Percentiles rank a stretch among this genome's conserved stretches.
These are phyloP conservation scores for Penicillium brevicompactum DNA, from an alignment of 2,329 filamentous ascomycete genomes.

Conservation along the genomic window DNA sequence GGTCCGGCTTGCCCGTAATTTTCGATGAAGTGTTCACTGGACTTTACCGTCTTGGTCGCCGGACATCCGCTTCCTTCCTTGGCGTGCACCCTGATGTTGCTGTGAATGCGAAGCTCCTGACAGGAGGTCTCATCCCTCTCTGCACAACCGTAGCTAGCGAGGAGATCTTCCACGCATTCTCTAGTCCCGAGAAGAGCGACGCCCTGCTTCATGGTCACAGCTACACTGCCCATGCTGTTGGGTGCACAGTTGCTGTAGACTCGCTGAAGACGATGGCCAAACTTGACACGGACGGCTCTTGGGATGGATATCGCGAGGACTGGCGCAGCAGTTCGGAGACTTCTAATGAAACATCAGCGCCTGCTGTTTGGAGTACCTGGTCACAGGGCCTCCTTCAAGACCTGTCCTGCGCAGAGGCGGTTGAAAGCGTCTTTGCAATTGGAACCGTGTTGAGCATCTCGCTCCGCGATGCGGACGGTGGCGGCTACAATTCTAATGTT, in stretches of 20 bases:
- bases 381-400: conserved; percentile 59
- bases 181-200: conserved; percentile 72
- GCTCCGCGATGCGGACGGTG: conserved; percentile 52
- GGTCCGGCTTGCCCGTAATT: conserved; percentile 75
- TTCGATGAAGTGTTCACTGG: conserved; percentile 90
- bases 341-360: not conserved
- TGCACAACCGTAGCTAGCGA: conserved; percentile 75
- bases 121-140: conserved; percentile 76
- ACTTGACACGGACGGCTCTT: conserved; percentile 60
- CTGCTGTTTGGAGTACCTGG: conserved; percentile 70
- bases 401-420: conserved; percentile 58
- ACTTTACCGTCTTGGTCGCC: conserved; percentile 76
- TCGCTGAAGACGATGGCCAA: conserved; percentile 62
- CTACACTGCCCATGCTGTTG: conserved; percentile 82
- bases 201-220: conserved; percentile 82
- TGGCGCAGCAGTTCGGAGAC: conserved; percentile 41
- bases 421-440: conserved; percentile 71
- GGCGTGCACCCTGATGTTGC: conserved; percentile 70
- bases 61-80: conserved; percentile 71
- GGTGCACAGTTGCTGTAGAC: conserved; percentile 75
- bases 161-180: conserved; percentile 71
- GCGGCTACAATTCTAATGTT: conserved; percentile 59
- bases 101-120: conserved; percentile 81
- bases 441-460: conserved; percentile 74
- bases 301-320: conserved; percentile 57